Evolutionary conservation across 176 grass and related monocot genomes (phyloP), one percentile per base, ranked within the genome.

Genomic region (Triticum aestivum): DNA sequence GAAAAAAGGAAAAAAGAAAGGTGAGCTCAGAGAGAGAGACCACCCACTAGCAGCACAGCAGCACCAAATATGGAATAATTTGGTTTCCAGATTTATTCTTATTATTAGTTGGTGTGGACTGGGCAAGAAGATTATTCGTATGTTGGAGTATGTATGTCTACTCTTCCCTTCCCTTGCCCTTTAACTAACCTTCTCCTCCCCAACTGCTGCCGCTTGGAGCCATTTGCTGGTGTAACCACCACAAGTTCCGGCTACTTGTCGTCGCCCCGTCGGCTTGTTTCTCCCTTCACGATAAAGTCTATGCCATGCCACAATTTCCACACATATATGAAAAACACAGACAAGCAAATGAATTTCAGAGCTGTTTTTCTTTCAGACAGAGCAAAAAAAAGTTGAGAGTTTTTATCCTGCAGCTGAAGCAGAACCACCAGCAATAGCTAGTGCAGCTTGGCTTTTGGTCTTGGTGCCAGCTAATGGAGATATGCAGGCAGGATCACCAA

Each of bases 151-250:
- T 56, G 52, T 56, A 18, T 54, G 51, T 54, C 5, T 79, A 90
- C 75, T 73, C 69, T 71, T 41, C 35, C 5, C 56, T 59, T 21
- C 7, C 11, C 56, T 74, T 71, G 21, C 21, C 23, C 44, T 86
- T 86, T 78, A 83, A 70, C 80, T 67, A 74, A 80, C 68, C 75
- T 78, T 74, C 39, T 58, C 59, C 73, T 78, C 33, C 41, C 41
- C 75, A 79, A 88, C 86, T 85, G 89, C 84, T 71, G 82, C 75
- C 61, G 77, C 82, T 85, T 85, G 82, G 81, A 88, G 67, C 75
- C 84, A 91, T 88, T 88, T 91, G 90, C 82, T 88, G 90, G 86
- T 91, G 90, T 29, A 91, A 56, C 90, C 86, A 88, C 90, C 90
- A 13, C 86, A 91, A 56, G 69, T 52, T 72, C 65, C 70, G 68